Percentiles rank a stretch among this genome's conserved stretches.
phyloP scores from a whole-genome alignment of 2,329 filamentous ascomycete species.

The Epichloe glyceriae region DNA sequence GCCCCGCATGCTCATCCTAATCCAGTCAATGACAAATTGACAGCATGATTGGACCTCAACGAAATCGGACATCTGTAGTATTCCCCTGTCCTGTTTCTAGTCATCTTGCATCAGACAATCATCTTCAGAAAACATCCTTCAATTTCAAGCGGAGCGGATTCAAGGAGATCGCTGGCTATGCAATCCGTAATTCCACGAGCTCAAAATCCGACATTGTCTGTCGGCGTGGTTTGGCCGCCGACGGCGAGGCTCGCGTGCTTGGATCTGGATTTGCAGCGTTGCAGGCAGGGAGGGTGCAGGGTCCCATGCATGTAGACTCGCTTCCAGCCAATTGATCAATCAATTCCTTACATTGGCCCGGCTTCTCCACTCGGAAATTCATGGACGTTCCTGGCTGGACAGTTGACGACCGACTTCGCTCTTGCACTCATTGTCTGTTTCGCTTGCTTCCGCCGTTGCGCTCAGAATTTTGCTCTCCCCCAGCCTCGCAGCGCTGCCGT shows the following conservation, averaged over 20 bases:
- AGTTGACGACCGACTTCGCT: conserved; percentile 1
- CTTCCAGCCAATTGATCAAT: no score
- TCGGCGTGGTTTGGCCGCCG: no score
- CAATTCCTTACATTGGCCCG: no score
- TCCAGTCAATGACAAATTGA: neutral
- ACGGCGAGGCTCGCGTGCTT: no score
- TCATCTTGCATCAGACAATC: neutral
- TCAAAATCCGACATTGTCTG: no score
- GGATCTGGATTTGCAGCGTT: no score
- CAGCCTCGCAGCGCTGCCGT: conserved; percentile 7
- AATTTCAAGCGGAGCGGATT: no score
- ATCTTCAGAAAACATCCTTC: no score
- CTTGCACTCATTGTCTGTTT: neutral
- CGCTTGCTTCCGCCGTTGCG: neutral
- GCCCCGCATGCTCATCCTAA: neutral
- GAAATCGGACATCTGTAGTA: neutral
- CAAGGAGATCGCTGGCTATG: no score
- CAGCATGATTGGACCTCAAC: neutral
- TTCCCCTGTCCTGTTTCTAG: neutral
- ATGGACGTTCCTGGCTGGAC: neutral
- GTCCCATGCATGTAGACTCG: neutral
- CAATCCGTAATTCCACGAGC: no score
- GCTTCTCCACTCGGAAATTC: conserved; percentile 1
- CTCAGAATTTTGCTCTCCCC: neutral
- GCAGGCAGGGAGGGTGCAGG: neutral